Percentiles rank a stretch among this genome's conserved stretches.
phyloP scores from a whole-genome alignment of 805 yeast species.

The Saccharomycopsis babjevae region DNA sequence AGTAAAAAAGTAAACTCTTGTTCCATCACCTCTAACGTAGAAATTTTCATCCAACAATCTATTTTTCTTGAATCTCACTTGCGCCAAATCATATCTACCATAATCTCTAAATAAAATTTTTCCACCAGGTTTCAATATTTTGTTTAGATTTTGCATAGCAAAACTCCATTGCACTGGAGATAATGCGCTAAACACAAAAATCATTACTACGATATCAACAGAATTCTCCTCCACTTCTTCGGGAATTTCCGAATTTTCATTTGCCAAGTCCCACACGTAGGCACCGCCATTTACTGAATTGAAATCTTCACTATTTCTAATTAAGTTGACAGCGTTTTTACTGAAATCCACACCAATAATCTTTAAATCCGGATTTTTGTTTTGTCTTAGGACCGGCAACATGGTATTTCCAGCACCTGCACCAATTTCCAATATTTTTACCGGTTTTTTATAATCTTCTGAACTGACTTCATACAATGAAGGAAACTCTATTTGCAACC shows the following conservation, averaged over 20 bases:
- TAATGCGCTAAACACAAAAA: constrained; percentile 87
- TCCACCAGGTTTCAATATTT: constrained; percentile 87
- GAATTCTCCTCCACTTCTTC: constrained; percentile 74
- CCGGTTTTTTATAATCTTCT: constrained; percentile 45
- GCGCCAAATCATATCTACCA: constrained; percentile 93
- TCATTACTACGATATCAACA: constrained; percentile 87
- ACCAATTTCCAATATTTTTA: constrained; percentile 80
- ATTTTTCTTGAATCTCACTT: constrained; percentile 82
- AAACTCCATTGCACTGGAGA: constrained; percentile 84
- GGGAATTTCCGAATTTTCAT: constrained; percentile 62
- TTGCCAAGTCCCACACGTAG: constrained; percentile 92
- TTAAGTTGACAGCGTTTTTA: constrained; percentile 80
- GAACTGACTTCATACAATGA: constrained; percentile 68
- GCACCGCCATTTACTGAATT: constrained; percentile 57
- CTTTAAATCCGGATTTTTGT: constrained; percentile 64
- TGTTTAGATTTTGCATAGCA: constrained; percentile 63
- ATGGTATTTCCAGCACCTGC: constrained; percentile 98
- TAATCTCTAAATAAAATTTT: constrained; percentile 83
- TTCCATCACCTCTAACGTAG: constrained; percentile 95
- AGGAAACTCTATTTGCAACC: constrained; percentile 95
- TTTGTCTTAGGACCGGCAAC: constrained; percentile 78
- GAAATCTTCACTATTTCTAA: constrained; percentile 53
- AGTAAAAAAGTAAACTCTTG: constrained; percentile 92
- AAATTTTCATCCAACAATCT: constrained; percentile 85
- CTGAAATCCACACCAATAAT: constrained; percentile 87